Conservation (phyloP, 495 filamentous ascomycete genomes). For the Penicillium chermesinum region DNA sequence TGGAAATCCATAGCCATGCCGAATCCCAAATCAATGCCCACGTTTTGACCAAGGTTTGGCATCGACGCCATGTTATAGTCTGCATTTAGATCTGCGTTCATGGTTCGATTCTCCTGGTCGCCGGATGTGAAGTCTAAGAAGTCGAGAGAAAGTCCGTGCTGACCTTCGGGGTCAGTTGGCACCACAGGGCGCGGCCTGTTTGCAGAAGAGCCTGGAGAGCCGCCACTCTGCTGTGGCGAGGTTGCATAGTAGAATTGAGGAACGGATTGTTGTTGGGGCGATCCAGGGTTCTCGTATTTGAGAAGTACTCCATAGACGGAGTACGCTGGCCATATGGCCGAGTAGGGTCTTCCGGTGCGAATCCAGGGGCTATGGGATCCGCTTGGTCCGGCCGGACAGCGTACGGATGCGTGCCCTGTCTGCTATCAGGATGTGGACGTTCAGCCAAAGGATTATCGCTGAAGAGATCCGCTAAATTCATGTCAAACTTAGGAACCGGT, state of each 20-base stretch:
- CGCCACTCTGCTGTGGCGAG: slow-evolving; percentile 36
- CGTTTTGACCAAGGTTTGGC: slow-evolving; percentile 37
- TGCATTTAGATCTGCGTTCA: slow-evolving; percentile 27
- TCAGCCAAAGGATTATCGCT: slow-evolving; percentile 27
- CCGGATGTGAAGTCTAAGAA: slow-evolving; percentile 37
- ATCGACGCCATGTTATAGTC: slow-evolving; percentile 27
- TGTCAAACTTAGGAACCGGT: slow-evolving; percentile 55
- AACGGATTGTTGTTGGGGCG: slow-evolving; percentile 18
- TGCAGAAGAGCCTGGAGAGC: slow-evolving; percentile 27
- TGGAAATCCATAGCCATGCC: slow-evolving; percentile 67
- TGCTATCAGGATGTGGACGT: slow-evolving; percentile 17
- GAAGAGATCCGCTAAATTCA: slow-evolving; percentile 55
- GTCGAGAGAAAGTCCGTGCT: slow-evolving; percentile 33
- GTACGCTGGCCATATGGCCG: slow-evolving; percentile 28
- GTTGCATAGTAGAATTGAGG: slow-evolving; percentile 36
- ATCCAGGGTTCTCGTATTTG: slow-evolving; percentile 32
- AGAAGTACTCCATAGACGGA: slow-evolving; percentile 38
- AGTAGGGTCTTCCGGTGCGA: slow-evolving; percentile 19
- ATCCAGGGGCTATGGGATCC: slow-evolving; percentile 24
- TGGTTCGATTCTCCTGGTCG: slow-evolving; percentile 21
- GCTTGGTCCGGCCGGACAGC: slow-evolving; percentile 21
- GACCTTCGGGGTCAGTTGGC: slow-evolving; percentile 24
- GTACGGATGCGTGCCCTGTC: slow-evolving; percentile 14
- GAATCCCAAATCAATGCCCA: slow-evolving; percentile 66
- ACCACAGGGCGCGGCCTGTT: slow-evolving; percentile 17